Percentiles rank a stretch among this genome's conserved stretches.
Evolutionary conservation across 257 asterid species (phyloP).

Genomic region (Nicotiana undulata): DNA sequence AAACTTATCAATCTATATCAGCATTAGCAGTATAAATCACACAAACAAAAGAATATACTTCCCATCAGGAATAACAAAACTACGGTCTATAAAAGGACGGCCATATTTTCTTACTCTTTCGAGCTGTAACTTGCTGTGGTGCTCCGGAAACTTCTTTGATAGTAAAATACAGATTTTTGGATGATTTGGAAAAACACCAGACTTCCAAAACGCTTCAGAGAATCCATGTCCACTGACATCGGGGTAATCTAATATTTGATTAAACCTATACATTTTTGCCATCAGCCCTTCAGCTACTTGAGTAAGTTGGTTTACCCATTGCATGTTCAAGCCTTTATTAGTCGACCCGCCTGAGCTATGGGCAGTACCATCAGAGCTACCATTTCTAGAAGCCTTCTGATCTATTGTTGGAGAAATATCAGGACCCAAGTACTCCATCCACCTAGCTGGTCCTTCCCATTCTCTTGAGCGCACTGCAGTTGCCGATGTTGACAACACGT

Average conservation of each 20-base stretch:
- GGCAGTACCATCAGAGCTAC: conserved; percentile 44
- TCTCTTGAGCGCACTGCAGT: conserved; percentile 62
- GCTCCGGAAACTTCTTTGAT: conserved; percentile 93
- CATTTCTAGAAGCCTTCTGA: conserved; percentile 34
- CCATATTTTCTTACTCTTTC: conserved; percentile 62
- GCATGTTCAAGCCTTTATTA: conserved; percentile 90
- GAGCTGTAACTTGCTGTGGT: conserved; percentile 90
- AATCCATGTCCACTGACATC: conserved; percentile 70
- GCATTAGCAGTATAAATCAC: conserved; percentile 9
- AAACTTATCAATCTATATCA: conserved; percentile 73
- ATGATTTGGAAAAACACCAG: conserved; percentile 90
- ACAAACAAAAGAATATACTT: conserved; percentile 5
- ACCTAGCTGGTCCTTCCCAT: conserved; percentile 83
- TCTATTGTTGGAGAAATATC: conserved; percentile 37
- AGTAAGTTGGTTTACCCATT: conserved; percentile 92
- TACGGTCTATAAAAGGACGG: not conserved
- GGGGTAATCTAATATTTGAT: conserved; percentile 94
- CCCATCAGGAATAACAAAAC: conserved; percentile 7
- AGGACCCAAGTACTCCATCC: conserved; percentile 93
- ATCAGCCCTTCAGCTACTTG: conserved; percentile 94
- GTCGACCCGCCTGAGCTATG: conserved; percentile 46
- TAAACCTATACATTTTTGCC: conserved; percentile 93
- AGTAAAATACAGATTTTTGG: conserved; percentile 84
- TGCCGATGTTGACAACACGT: conserved; percentile 53
- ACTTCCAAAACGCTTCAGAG: conserved; percentile 89